Conservation (phyloP, 495 filamentous ascomycete species). For the Neurospora cerealis region DNA sequence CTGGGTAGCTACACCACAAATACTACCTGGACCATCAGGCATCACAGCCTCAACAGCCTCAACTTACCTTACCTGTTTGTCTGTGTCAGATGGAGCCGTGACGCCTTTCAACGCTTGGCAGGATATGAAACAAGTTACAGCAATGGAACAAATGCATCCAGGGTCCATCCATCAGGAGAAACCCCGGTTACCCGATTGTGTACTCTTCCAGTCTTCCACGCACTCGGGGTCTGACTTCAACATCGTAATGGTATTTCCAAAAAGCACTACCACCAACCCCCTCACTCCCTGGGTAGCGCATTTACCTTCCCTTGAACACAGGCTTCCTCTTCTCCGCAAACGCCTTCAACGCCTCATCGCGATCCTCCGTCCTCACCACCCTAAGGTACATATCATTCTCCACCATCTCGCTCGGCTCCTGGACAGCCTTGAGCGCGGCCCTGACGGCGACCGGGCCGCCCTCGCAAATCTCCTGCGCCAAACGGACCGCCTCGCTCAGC, state of each 20-base stretch:
- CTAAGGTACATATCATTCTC: conserved; percentile 73
- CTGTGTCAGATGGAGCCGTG: background rate
- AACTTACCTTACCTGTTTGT: background rate
- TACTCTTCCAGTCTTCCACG: background rate
- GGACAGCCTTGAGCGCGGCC: conserved; percentile 62
- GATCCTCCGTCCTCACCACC: conserved; percentile 74
- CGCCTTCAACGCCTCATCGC: conserved; percentile 73
- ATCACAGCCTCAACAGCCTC: background rate
- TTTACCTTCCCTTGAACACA: conserved; percentile 57
- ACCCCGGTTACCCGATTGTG: background rate
- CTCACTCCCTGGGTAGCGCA: too few relatives aligned
- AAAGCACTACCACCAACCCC: too few relatives aligned
- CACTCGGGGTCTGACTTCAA: background rate
- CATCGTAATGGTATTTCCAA: background rate
- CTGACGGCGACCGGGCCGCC: conserved; percentile 75
- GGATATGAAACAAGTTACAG: conserved; percentile 3
- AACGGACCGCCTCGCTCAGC: conserved; percentile 59
- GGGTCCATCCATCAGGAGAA: background rate
- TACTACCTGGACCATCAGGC: background rate
- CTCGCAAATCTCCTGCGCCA: conserved; percentile 75
- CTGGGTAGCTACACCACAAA: background rate
- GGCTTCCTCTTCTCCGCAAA: conserved; percentile 90
- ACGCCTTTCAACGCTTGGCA: background rate
- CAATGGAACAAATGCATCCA: background rate
- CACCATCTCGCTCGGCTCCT: conserved; percentile 50